Evolutionary conservation across 2,329 filamentous ascomycete species (phyloP).

Genomic region (Fragosphaeria purpurea): DNA sequence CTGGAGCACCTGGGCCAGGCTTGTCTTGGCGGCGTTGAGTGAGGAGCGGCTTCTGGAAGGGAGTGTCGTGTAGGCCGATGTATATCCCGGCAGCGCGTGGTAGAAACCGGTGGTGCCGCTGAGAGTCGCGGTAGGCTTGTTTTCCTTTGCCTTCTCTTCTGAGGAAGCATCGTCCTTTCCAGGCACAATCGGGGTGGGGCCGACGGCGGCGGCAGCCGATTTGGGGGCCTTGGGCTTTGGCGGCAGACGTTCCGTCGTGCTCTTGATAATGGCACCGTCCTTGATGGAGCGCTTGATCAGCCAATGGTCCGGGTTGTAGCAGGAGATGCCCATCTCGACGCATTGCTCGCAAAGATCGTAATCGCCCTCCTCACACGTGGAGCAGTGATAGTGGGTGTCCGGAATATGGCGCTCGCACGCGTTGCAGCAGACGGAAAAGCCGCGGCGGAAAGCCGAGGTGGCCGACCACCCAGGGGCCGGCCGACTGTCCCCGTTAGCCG

Average conservation of each 20-base stretch:
- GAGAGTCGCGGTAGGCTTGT: not conserved
- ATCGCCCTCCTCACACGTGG: slow-evolving; percentile 84
- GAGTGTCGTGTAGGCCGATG: too few species aligned
- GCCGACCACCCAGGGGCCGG: not conserved
- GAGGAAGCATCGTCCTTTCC: too few species aligned
- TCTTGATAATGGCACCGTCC: slow-evolving; percentile 70
- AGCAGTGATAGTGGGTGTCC: slow-evolving; percentile 86
- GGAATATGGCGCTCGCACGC: slow-evolving; percentile 70
- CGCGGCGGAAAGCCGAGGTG: not conserved
- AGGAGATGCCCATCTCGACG: slow-evolving; percentile 64
- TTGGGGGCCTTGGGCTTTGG: slow-evolving; percentile 40
- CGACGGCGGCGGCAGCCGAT: too few species aligned
- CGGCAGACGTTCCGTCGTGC: slow-evolving; percentile 70
- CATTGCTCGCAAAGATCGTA: slow-evolving; percentile 85
- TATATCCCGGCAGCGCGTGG: too few species aligned
- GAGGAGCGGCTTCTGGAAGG: not conserved
- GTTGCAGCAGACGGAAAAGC: slow-evolving; percentile 89
- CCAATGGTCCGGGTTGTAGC: slow-evolving; percentile 75
- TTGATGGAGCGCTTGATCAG: slow-evolving; percentile 82
- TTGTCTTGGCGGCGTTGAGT: not conserved
- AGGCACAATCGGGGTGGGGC: too few species aligned
- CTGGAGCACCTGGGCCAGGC: not conserved
- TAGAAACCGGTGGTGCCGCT: not conserved
- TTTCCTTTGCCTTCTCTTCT: not conserved
- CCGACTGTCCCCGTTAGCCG: not conserved